Percentiles rank a stretch among this genome's conserved stretches.
Conservation (phyloP, 106 monocot genomes). For the Dendrobium huoshanense region DNA sequence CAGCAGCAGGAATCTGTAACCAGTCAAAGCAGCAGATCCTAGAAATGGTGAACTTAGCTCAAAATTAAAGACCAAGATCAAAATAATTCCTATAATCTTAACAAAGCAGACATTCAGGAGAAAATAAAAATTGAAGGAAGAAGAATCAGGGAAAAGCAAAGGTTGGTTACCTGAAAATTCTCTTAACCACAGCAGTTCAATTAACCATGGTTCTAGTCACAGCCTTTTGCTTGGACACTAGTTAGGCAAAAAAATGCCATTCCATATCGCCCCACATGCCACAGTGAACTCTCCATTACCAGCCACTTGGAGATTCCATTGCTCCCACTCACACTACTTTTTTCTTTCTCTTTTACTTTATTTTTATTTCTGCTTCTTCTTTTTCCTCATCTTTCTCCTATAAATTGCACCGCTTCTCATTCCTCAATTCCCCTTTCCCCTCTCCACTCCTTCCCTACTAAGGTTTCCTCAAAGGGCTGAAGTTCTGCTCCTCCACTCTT, state of each 20-base stretch:
- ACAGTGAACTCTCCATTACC: neutral
- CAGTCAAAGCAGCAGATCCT: too few relatives aligned
- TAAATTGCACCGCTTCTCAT: conserved; percentile 17
- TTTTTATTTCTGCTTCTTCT: neutral
- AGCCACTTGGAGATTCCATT: conserved; percentile 4
- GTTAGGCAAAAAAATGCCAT: neutral
- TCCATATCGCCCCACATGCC: conserved; percentile 3
- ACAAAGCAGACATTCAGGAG: neutral
- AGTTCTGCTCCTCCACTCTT: neutral
- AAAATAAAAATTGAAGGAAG: neutral
- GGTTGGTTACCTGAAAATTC: neutral
- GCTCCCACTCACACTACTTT: neutral
- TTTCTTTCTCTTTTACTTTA: neutral
- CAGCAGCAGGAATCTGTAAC: too few relatives aligned
- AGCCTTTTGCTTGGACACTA: neutral
- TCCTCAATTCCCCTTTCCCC: conserved; percentile 26
- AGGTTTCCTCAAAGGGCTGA: conserved; percentile 3
- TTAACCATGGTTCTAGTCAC: neutral
- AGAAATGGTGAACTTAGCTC: too few relatives aligned
- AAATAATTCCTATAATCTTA: too few relatives aligned
- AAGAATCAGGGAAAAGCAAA: neutral
- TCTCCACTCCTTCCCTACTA: neutral
- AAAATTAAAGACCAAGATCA: too few relatives aligned
- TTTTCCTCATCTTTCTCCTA: conserved; percentile 8
- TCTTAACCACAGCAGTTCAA: neutral